Conservation (phyloP, 768 basidiomycete genomes). For the Steccherinum ochraceum region DNA sequence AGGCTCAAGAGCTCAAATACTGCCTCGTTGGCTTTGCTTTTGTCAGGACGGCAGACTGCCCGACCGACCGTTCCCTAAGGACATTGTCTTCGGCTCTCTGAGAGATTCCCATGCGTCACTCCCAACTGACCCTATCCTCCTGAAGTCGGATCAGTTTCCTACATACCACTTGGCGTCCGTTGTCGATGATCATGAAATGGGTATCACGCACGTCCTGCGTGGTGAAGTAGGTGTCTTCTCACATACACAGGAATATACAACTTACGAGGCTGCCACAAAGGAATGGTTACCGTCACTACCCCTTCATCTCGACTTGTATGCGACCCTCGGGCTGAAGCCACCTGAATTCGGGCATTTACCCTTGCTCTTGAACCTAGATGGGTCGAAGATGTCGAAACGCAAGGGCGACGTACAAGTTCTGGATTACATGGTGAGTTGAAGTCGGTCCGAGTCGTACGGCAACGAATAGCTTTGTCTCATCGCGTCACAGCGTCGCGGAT, state of each 20-base stretch:
- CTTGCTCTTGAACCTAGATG: constrained; percentile 82
- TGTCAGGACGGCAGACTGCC: constrained; percentile 55
- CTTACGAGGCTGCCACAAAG: constrained; percentile 30
- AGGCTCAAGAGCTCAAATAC: not conserved
- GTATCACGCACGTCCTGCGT: constrained; percentile 89
- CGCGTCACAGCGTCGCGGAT: constrained; percentile 71
- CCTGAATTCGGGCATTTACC: constrained; percentile 92
- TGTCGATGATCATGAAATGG: constrained; percentile 95
- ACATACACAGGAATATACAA: not conserved
- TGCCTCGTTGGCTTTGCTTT: not conserved
- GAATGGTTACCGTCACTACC: constrained; percentile 96
- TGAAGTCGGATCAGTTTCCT: constrained; percentile 90
- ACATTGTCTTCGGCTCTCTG: constrained; percentile 72
- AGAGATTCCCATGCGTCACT: constrained; percentile 73
- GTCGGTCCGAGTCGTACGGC: not conserved
- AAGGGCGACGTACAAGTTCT: constrained; percentile 83
- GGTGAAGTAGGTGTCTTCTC: constrained; percentile 61
- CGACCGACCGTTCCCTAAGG: constrained; percentile 40
- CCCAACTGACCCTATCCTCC: constrained; percentile 83
- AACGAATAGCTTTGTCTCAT: not conserved
- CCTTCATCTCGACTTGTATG: constrained; percentile 86
- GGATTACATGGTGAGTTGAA: constrained; percentile 68
- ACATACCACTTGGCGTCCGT: constrained; percentile 97
- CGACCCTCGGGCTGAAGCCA: constrained; percentile 58
- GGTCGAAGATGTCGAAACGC: constrained; percentile 92